Conservation (phyloP, 78 protist genomes). For the Ministeria vibrans region DNA sequence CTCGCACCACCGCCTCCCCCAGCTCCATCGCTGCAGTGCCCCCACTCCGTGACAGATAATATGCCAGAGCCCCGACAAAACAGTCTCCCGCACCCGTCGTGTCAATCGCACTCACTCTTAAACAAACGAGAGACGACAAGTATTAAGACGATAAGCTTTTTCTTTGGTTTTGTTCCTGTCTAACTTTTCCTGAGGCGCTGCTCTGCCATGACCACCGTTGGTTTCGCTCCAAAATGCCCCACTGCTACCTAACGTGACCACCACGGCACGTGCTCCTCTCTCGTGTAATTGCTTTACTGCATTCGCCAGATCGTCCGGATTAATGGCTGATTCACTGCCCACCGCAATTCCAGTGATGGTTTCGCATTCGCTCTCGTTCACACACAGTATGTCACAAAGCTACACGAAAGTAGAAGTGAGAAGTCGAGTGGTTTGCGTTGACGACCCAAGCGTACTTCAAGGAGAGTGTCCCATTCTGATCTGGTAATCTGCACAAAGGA, state of each 20-base stretch:
- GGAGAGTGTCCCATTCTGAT: too few relatives aligned
- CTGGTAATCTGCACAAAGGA: too few relatives aligned
- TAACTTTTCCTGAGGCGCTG: too few relatives aligned
- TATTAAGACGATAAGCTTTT: not conserved
- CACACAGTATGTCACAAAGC: not conserved
- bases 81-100: constrained; percentile 48
- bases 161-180: not conserved
- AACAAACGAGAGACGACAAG: too few relatives aligned
- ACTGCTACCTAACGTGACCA: not conserved
- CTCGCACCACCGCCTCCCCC: not conserved
- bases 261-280: not conserved
- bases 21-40: not conserved
- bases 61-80: constrained; percentile 18
- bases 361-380: not conserved
- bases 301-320: not conserved
- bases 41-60: not conserved
- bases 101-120: constrained; percentile 16
- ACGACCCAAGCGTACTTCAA: too few relatives aligned
- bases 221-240: not conserved
- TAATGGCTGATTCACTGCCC: too few relatives aligned
- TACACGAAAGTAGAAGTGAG: not conserved
- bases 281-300: not conserved
- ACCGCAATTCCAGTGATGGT: not conserved
- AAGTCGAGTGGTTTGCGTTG: too few relatives aligned
- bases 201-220: not conserved